Base-by-base conservation (phyloP, 2,329 filamentous ascomycete species). In the Phialocephala subalpina region DNA sequence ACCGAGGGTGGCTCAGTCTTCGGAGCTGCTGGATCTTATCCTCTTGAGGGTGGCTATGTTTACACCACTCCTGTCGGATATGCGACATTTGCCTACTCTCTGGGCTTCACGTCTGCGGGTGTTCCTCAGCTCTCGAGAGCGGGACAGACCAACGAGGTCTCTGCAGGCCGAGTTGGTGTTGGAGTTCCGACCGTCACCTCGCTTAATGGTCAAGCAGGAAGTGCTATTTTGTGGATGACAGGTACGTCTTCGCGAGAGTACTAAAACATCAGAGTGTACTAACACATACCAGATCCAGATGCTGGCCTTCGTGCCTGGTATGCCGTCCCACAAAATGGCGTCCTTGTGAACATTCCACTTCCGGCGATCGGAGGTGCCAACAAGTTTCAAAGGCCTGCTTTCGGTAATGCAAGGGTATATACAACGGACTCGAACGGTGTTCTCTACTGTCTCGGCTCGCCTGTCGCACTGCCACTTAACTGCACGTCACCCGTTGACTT, bases 381-480 rank as follows among this genome's bases (percentile, higher is more conserved):
- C 38, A 80, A 79, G 64, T 81, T 78, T 62, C 75, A 76, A n/a
- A 69, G 79, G 40, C 78, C 79, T 8, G 75, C 76, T 6, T 81
- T 81, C 67, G 79, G 79, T 16, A 73, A 81, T 59, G 73, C 72
- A 11, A 62, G 73, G 52, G 70, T 78, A 18, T 79, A 79, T 65
- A 65, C 66, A n/a, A 69, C 73, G 9, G 75, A 74, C 53, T 65
- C 69, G 6, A 73, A 71, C 55, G 74, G 72, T 11, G 60, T 66
- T 42, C 59, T 77, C 3, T 72, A 74, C 33, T 72, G 73, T 55
- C 65, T 75, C n/a, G 76, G 76, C 4, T 76, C 78, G 9, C 78
- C 78, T 12, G 78, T 80, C 58, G 76, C 76, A 59, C 63, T 80
- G 16, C 77, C 79, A 1, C 62, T 80, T 33, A 77, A 76, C 55